These are phyloP conservation scores for Trichoderma asperellum DNA, from an alignment of 2,329 filamentous ascomycete species.

Conservation along the genomic window DNA sequence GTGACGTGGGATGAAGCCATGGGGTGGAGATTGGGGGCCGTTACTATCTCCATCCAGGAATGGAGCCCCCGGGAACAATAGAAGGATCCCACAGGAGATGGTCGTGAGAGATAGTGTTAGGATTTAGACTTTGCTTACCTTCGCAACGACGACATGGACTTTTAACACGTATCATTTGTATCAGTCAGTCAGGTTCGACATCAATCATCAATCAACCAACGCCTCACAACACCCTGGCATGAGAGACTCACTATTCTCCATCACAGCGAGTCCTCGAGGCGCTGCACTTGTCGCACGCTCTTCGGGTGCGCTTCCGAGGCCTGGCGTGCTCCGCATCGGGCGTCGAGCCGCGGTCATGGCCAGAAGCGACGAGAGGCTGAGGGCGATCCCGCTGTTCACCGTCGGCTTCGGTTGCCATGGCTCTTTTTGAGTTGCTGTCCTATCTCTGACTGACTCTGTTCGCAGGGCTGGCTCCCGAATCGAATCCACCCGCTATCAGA, in stretches of 20 bases:
- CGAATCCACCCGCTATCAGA: slow-evolving; percentile 8
- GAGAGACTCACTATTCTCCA: slow-evolving; percentile 46
- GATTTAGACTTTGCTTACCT: slow-evolving; percentile 36
- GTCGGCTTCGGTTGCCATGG: slow-evolving; percentile 26
- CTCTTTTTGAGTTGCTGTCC: not conserved
- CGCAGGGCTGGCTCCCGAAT: not conserved
- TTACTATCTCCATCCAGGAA: not conserved
- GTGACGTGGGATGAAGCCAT: not conserved
- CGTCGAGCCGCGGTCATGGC: not conserved
- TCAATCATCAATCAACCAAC: slow-evolving; percentile 18
- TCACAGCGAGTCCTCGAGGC: slow-evolving; percentile 49
- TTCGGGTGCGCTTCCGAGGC: slow-evolving; percentile 38
- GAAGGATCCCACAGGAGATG: not conserved
- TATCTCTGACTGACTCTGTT: slow-evolving; percentile 1
- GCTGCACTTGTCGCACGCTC: slow-evolving; percentile 44
- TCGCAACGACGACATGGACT: slow-evolving; percentile 43
- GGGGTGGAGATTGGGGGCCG: not conserved
- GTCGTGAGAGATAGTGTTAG: not conserved
- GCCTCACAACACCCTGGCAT: not conserved
- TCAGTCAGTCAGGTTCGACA: not conserved
- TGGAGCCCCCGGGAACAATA: not conserved
- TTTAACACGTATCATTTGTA: slow-evolving; percentile 8
- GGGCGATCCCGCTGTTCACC: slow-evolving; percentile 21
- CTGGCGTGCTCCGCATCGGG: slow-evolving; percentile 34
- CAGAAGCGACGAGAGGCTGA: slow-evolving; percentile 5